These are phyloP conservation scores for Cardamine occulta DNA, from an alignment of 345 rosid species.

Conservation along the genomic window DNA sequence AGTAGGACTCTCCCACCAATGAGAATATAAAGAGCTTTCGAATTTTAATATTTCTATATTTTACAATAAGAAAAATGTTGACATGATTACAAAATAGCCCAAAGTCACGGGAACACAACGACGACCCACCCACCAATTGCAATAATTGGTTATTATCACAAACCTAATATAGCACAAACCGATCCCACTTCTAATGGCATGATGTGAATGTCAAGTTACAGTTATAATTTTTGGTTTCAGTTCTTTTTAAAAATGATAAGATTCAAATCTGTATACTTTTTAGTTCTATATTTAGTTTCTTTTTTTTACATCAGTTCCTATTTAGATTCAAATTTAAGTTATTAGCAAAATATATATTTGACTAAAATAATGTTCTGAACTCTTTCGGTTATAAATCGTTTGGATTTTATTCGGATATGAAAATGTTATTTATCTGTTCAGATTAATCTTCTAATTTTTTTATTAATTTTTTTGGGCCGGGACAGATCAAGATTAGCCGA, in stretches of 20 bases:
- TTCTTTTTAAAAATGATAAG: background rate
- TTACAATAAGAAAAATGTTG: background rate
- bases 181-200: background rate
- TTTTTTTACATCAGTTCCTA: background rate
- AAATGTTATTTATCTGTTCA: background rate
- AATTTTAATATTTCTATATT: background rate
- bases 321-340: background rate
- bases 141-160: conserved; percentile 16
- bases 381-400: background rate
- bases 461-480: background rate
- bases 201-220: background rate
- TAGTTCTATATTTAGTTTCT: background rate
- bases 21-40: conserved; percentile 11
- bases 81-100: conserved; percentile 17
- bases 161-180: background rate
- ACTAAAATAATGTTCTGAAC: background rate
- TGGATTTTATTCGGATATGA: background rate
- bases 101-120: conserved; percentile 27
- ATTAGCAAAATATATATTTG: background rate
- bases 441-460: background rate
- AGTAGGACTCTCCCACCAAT: conserved; percentile 40
- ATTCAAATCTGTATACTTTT: background rate
- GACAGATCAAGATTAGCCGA: background rate
- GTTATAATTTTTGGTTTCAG: background rate
- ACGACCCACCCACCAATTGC: conserved; percentile 25